Base-by-base conservation (phyloP, 2,329 filamentous ascomycete species). In the Stachybotrys elegans region DNA sequence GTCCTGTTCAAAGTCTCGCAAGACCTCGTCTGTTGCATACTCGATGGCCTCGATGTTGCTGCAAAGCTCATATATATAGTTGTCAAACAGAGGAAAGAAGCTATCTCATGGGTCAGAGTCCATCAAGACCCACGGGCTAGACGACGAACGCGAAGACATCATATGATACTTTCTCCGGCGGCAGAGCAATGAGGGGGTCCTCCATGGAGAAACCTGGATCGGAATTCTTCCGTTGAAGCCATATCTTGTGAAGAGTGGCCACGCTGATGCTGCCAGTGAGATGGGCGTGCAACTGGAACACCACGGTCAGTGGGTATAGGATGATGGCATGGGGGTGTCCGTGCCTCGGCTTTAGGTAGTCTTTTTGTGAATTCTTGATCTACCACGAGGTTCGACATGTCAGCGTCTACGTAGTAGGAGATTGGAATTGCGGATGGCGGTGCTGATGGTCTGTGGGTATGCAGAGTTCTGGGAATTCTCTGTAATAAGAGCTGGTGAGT, bases 21-120 rank as follows among this genome's bases (percentile, higher is more conserved):
- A 71, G 36, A 91, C 86, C 5, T 78, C 73, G 34, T 65, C 69
- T 1, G 86, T 89, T 21, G 85, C 79, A 53, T 78, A 73, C 32
- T 66, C 68, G 39, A 88, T 67, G 51, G 80, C 79, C 4, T 71
- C 62, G 11, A 73, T 63, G 54, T 86, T 79, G 55, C 79, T 80
- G 65, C 86, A 76, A 27, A 94, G 80, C 46, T 78, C 74, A 66
- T 93, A 92, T 52, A 91, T 92, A 61, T 89, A 89, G 35, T 76
- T 83, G 21, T 82, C 84, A 66, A 92, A 92, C 14, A 90, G 72
- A 3, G 82, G 82, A 57, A 91, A 90, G 74, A 90, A 89, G 32
- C 85, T 85, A 40, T 12, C 17, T n/a, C 3, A 21, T 23, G 31
- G n/a, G 13, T 21, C 7, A 13, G 9, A 13, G 25, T 4, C 16